phyloP scores from a whole-genome alignment of 371 early-diverging fungal genomes.

The Dinochytrium kinnereticum region DNA sequence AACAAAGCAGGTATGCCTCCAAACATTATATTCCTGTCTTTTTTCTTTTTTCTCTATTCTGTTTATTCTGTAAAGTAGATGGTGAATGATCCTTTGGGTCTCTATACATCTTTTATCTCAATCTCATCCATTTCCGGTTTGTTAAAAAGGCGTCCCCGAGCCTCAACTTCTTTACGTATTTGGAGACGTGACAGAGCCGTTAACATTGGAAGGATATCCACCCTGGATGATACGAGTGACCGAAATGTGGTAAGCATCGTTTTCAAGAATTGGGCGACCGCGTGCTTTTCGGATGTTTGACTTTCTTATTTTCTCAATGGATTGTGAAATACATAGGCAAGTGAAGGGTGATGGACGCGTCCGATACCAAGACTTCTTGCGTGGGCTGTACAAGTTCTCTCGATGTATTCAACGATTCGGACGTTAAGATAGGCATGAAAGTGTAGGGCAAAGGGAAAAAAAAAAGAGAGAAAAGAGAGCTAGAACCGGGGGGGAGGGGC shows the following conservation, averaged over 20 bases:
- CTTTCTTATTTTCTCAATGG: background rate
- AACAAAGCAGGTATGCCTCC: background rate
- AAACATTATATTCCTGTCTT: background rate
- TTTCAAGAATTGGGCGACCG: too few species aligned
- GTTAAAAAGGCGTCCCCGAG: conserved; percentile 10
- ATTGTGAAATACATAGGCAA: conserved; percentile 10
- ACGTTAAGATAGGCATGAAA: too few species aligned
- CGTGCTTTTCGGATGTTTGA: background rate
- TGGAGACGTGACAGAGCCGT: conserved; percentile 16
- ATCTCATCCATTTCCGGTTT: background rate
- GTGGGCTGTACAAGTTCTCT: conserved; percentile 13
- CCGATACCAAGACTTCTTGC: conserved; percentile 23
- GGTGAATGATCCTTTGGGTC: background rate
- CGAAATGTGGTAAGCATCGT: conserved; percentile 28
- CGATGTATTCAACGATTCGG: conserved; percentile 15
- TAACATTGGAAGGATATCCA: conserved; percentile 25
- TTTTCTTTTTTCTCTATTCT: background rate
- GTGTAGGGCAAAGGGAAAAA: too few species aligned
- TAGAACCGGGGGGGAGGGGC: too few species aligned
- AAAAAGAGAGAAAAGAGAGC: too few species aligned
- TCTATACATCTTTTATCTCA: background rate
- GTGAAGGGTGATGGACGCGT: conserved; percentile 24
- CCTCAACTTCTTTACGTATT: conserved; percentile 31
- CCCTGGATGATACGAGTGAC: conserved; percentile 26
- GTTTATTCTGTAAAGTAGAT: background rate